Base-by-base conservation (phyloP, 164 flowering plant species). In the Kingdonia uniflora region DNA sequence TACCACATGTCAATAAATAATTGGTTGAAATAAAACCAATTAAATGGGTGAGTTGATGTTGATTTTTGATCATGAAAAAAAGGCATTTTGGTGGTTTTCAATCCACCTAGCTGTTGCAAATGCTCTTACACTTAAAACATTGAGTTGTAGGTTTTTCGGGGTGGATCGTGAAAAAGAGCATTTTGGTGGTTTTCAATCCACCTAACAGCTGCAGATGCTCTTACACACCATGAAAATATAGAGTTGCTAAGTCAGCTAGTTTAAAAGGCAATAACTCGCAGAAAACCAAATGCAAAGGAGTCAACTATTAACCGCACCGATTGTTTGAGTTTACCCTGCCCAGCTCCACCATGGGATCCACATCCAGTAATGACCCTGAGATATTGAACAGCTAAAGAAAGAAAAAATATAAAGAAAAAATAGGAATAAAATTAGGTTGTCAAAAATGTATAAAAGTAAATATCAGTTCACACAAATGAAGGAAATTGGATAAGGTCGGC, bases 331-430 rank as follows among this genome's bases (percentile, higher is more conserved):
- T 73, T 81, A 33, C 89, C 80, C 69, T 70, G 82, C 23, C 91
- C 94, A 16, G 74, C n/a, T n/a, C n/a, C 42, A 51, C 91, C 90
- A 63, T 78, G 84, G 13, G 75, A 52, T 41, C 97, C 97, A 64
- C 83, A 81, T 61, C 97, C 97, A 45, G 97, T 90, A 44, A 90
- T 86, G 49, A 87, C 88, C 71, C 81, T 77, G 57, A 90, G 77
- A 59, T 46, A 63, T 56, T 68, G 82, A 66, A 90, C 71, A 48
- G 97, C 97, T 90, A 63, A 40, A 62, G 24, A 19, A 65, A 16
- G 56, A 17, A 52, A 52, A 13, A 37, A 14, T 2, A 21, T 12
- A 25, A 17, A 19, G 19, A 13, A 24, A 23, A 25, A 44, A 16
- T 44, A n/a, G n/a, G n/a, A n/a, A n/a, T n/a, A n/a, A n/a, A n/a